Conservation (phyloP, 2,329 filamentous ascomycete genomes). For the Verruconis gallopava region DNA sequence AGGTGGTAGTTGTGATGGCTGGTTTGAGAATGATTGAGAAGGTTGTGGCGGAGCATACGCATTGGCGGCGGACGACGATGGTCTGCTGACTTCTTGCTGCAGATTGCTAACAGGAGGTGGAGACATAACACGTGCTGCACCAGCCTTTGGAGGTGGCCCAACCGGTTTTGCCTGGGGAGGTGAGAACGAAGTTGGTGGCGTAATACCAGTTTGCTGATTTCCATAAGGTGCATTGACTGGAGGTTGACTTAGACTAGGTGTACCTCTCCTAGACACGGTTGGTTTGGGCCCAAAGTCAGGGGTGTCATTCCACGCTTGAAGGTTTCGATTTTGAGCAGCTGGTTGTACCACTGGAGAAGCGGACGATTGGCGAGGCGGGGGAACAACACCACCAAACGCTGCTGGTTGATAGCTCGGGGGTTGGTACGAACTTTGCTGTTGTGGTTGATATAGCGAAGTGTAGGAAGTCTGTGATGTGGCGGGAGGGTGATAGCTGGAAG, state of each 20-base stretch:
- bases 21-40: slow-evolving; percentile 20
- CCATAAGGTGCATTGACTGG: slow-evolving; percentile 62
- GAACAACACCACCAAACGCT: slow-evolving; percentile 1
- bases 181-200: slow-evolving; percentile 41
- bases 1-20: slow-evolving; percentile 24
- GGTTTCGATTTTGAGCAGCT: slow-evolving; percentile 25
- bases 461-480: slow-evolving; percentile 18
- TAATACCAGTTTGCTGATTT: slow-evolving; percentile 17
- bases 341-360: slow-evolving; percentile 5
- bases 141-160: slow-evolving; percentile 73
- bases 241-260: slow-evolving; percentile 53
- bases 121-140: slow-evolving; percentile 56
- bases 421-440: slow-evolving; percentile 19
- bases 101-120: slow-evolving; percentile 40
- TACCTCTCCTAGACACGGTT: slow-evolving; percentile 52
- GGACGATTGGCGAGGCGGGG: slow-evolving; percentile 2
- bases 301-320: slow-evolving; percentile 87
- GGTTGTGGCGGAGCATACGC: slow-evolving; percentile 51
- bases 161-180: slow-evolving; percentile 53
- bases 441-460: slow-evolving; percentile 26
- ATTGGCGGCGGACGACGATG: slow-evolving; percentile 45
- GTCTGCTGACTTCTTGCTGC: slow-evolving; percentile 20
- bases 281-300: slow-evolving; percentile 64
- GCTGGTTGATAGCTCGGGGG: background rate
- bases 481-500: slow-evolving; percentile 15